phyloP scores from a whole-genome alignment of 352 stramenopile genomes.

The Thraustochytrium striatum region DNA sequence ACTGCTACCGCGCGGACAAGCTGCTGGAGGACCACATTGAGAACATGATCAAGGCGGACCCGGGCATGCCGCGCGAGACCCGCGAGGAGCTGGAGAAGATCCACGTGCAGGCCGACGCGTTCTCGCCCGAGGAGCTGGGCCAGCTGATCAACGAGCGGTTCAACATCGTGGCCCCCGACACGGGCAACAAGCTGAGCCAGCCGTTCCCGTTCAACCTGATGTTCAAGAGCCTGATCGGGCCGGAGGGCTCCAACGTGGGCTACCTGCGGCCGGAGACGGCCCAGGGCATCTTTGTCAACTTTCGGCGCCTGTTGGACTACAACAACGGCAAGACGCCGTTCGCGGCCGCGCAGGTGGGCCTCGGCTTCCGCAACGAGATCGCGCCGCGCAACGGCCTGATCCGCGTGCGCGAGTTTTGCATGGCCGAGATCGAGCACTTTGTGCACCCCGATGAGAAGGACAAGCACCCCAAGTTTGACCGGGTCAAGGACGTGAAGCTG shows the following conservation, averaged over 20 bases:
- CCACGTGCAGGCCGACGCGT: constrained; percentile 94
- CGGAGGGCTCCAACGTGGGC: constrained; percentile 88
- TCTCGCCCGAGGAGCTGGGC: constrained; percentile 90
- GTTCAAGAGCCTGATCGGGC: constrained; percentile 98
- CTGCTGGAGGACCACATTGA: constrained; percentile 98
- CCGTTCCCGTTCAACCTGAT: constrained; percentile 99
- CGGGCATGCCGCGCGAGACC: constrained; percentile 58
- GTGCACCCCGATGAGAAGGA: constrained; percentile 96
- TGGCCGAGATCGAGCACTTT: constrained; percentile 99
- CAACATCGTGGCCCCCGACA: constrained; percentile 78
- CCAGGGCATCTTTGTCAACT: constrained; percentile 99
- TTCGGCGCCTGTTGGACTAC: constrained; percentile 93
- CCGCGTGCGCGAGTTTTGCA: constrained; percentile 97
- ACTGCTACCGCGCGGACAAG: constrained; percentile 99
- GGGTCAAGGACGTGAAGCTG: constrained; percentile 76
- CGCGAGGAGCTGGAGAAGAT: constrained; percentile 76
- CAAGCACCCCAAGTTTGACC: constrained; percentile 92
- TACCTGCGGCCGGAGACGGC: constrained; percentile 98
- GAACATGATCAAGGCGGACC: constrained; percentile 84
- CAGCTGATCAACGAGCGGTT: constrained; percentile 82
- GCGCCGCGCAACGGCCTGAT: constrained; percentile 89
- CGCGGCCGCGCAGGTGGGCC: constrained; percentile 80
- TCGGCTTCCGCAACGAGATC: constrained; percentile 91
- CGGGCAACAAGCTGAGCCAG: constrained; percentile 82
- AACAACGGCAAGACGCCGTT: constrained; percentile 91